Base-by-base conservation (phyloP, 495 filamentous ascomycete genomes). In the Amorphotheca resinae region DNA sequence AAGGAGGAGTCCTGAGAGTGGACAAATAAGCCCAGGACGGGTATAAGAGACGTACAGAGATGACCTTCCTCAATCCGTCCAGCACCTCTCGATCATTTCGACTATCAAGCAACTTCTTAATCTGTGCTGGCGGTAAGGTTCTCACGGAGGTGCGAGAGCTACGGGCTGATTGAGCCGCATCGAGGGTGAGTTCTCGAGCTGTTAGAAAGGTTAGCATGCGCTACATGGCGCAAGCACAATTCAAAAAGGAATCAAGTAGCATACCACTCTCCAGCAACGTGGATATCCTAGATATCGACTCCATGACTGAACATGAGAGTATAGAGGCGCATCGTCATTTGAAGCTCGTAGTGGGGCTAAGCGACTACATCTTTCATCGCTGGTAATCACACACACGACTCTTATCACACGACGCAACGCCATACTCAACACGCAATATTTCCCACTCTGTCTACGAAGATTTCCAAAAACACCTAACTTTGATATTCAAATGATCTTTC, bases 141-240 rank as follows among this genome's bases (percentile, higher is more conserved):
- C 67, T 66, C 18, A 72, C 73, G 42, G 73, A 60, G 15, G 66
- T 66, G 42, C 64, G 60, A 21, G 66, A 64, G 55, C 58, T 65
- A 42, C 74, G 59, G 33, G 86, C 84, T 35, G 82, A 80, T 64
- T 84, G 81, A 51, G 91, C 89, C 38, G 91, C 93, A 70, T 98
- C 91, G 56, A 98, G 77, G 31, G 91, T 98, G 56, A 98, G 78
- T 61, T 96, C 91, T 58, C 91, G 77, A 59, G 91, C 91, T 87
- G 26, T 11, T 7, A n/a, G 31, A 28, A 18, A 55, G 14, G 21
- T 54, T 17, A 48, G 9, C 33, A 31, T 18, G 4, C 12, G 2
- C 26, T 2, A 26, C 9, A 25, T 5, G 26, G 11, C 18, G 3
- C 4, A 25, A 40, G 4, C 2, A 22, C 12, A 9, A 15, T 18